Conservation (phyloP, 2,329 filamentous ascomycete genomes). For the Pseudophaeomoniella oleicola region DNA sequence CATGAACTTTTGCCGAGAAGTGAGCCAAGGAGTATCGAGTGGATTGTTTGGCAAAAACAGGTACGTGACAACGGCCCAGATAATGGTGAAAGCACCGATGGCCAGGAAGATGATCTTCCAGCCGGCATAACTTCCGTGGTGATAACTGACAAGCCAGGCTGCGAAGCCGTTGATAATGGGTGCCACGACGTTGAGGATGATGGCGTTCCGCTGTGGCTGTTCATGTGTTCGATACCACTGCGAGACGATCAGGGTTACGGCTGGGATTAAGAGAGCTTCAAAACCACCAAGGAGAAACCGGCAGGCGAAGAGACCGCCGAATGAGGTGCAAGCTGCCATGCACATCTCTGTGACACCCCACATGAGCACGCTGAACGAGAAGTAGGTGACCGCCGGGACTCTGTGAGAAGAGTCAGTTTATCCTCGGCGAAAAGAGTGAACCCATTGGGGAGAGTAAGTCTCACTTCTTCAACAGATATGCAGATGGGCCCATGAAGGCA, state of each 20-base stretch:
- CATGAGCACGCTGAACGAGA: conserved; percentile 13
- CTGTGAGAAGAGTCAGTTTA: conserved; percentile 17
- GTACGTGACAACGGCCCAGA: conserved; percentile 12
- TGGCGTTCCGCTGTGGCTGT: conserved; percentile 14
- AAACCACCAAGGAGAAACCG: conserved; percentile 12
- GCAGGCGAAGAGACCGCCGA: conserved; percentile 10
- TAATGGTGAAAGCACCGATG: conserved; percentile 5
- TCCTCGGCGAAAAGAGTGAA: conserved; percentile 24
- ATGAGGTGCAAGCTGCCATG: conserved; percentile 12
- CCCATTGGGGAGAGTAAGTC: conserved; percentile 17
- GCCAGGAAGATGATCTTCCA: conserved; percentile 5
- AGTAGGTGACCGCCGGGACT: conserved; percentile 20
- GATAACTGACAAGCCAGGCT: not conserved
- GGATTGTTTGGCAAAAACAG: conserved; percentile 36
- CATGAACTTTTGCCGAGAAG: not conserved
- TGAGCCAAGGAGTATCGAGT: conserved; percentile 1
- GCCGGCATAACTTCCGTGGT: not conserved
- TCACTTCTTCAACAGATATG: not conserved
- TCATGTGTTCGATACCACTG: conserved; percentile 14
- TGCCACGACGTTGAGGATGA: conserved; percentile 11
- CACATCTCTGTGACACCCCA: conserved; percentile 23
- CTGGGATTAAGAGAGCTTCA: conserved; percentile 10
- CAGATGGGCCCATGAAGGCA: not conserved
- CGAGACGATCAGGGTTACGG: conserved; percentile 9
- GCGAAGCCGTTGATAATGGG: not conserved